Evolutionary conservation across 2,329 filamentous ascomycete species (phyloP), one percentile per base, ranked within the genome.

Genomic region (Hypoxylon sp.): DNA sequence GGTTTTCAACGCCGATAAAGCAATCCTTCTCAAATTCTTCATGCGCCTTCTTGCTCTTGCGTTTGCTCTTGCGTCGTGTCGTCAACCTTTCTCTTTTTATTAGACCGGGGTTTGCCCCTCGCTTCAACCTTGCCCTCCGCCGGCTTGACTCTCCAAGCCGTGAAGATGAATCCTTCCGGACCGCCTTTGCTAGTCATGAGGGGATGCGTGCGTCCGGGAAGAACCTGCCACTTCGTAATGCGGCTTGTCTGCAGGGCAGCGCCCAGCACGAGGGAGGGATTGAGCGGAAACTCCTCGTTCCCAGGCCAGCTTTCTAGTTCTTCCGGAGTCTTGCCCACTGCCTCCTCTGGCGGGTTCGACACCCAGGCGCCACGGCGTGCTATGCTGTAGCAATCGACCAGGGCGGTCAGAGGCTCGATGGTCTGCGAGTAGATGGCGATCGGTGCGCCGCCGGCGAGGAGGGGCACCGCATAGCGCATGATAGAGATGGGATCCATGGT

Each of bases 121-220:
- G 93, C 93, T 65, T 91, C 87, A 3, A 97, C 87, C 62, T 81
- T 85, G 2, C 89, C 90, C 63, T 90, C 83, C 0, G 89, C 84
- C 0, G 94, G 94, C 34, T 93, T 75, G 1, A 94, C 91, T 61
- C 86, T 83, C 68, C 88, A 90, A 0, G 82, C 93, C 19, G 91
- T 93, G 61, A 97, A 91, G 3, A 99, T 69, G 69, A 90, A 99
- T 0, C 94, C 94, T 67, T 97, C 93, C 0, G 91, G 85, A 0
- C 93, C 93, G 13, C 94, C 94, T 29, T 83, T 81, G 26, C 86
- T 86, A 52, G 90, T 96, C 94, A 99, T 99, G 46, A 95, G 72
- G 5, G 94, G 94, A 74, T 99, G 94, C 42, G 94, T 97, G 44
- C 94, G 78, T 0, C 91, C 90, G 0, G 94, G 94, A 35, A 99